Percentiles rank a stretch among this genome's conserved stretches.
These are phyloP conservation scores for Beauveria varroae DNA, from an alignment of 2,329 filamentous ascomycete species.

Conservation along the genomic window DNA sequence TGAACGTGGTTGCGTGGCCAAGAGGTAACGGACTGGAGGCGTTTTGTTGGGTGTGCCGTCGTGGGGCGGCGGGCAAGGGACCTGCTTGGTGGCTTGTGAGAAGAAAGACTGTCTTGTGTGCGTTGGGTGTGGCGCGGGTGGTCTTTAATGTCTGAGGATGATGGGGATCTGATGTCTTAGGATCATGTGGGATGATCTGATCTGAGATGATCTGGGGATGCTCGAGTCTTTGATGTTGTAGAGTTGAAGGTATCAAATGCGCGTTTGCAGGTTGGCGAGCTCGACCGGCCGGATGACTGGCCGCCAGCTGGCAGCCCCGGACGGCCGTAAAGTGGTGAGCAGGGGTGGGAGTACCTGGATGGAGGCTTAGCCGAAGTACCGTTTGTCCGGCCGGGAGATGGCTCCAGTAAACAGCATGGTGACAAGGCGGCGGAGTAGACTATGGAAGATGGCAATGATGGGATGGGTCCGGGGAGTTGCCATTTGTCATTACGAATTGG, in stretches of 20 bases:
- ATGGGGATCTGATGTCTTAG: background rate
- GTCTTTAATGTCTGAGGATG: background rate
- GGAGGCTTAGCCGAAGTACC: constrained; percentile 7
- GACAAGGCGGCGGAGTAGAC: background rate
- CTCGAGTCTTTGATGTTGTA: too few relatives aligned
- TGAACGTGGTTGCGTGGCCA: too few relatives aligned
- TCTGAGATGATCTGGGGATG: too few relatives aligned
- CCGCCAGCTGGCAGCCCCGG: background rate
- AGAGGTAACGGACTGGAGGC: background rate
- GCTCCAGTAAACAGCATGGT: too few relatives aligned
- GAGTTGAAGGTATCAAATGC: too few relatives aligned
- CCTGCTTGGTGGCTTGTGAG: constrained; percentile 4
- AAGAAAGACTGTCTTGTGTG: background rate
- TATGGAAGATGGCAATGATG: background rate
- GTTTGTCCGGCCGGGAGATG: constrained; percentile 4
- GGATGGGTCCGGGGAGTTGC: background rate
- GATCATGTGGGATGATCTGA: background rate
- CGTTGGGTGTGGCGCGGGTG: background rate
- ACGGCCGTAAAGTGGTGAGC: background rate
- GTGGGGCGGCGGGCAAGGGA: background rate
- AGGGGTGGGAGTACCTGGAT: background rate
- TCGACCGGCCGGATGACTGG: background rate
- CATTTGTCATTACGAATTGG: background rate
- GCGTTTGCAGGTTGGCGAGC: background rate
- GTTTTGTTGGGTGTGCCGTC: background rate